These are phyloP conservation scores for Hemisphaericaspora nanyangensis DNA, from an alignment of 805 yeast genomes.

Conservation along the genomic window DNA sequence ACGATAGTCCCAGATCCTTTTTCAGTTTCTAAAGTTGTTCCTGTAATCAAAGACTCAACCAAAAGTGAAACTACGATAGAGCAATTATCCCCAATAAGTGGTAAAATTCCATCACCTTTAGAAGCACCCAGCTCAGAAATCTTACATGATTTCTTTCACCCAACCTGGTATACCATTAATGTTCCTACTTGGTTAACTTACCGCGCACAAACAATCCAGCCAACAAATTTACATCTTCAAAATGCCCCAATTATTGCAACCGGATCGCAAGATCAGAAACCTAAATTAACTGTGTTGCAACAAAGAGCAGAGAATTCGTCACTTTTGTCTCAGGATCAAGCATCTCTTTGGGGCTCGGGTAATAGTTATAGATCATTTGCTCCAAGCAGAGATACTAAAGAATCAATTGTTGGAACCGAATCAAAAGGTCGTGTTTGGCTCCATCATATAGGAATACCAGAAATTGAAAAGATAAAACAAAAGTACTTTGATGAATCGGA, in stretches of 20 bases:
- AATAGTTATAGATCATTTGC: conserved; percentile 30
- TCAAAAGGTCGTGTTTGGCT: conserved; percentile 36
- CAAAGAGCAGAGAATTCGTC: conserved; percentile 7
- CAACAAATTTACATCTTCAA: conserved; percentile 13
- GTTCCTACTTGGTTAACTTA: conserved; percentile 42
- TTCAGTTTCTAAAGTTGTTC: conserved; percentile 62
- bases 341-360: conserved; percentile 11
- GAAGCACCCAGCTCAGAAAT: conserved; percentile 30
- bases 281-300: conserved; percentile 11
- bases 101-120: conserved; percentile 31
- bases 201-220: conserved; percentile 18
- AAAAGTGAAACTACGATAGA: conserved; percentile 24
- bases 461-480: conserved; percentile 24
- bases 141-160: conserved; percentile 40
- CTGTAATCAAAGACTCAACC: conserved; percentile 29
- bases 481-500: conserved; percentile 9
- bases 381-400: conserved; percentile 32
- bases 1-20: conserved; percentile 66
- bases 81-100: conserved; percentile 24
- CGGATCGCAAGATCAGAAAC: conserved; percentile 11
- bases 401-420: conserved; percentile 27
- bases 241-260: conserved; percentile 4
- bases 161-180: conserved; percentile 42
- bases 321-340: conserved; percentile 1
- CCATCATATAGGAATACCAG: conserved; percentile 33